Base-by-base conservation (phyloP, 2,329 filamentous ascomycete genomes). In the Sarocladium kiliense region DNA sequence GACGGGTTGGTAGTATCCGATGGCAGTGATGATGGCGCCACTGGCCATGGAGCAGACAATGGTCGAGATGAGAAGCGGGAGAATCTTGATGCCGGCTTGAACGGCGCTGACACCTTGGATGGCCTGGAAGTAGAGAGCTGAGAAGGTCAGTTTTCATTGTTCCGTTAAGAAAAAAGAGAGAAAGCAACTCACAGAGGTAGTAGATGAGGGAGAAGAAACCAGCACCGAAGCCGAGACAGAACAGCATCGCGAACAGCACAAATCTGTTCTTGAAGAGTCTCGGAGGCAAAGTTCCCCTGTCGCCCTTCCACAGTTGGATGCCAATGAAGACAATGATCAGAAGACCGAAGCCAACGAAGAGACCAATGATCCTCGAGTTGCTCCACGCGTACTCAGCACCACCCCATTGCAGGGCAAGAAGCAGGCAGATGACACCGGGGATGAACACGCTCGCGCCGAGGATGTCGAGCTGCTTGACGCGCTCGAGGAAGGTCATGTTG, bases 351-450 rank as follows among this genome's bases (percentile, higher is more conserved):
- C 77, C 75, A 9, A 76, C 69, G 54, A 84, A 75, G 19, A 83
- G 67, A 1, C 77, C 78, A 36, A 82, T 77, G 51, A 82, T 71
- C 23, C 66, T 69, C 12, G 72, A 65, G 65, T 70, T 73, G 56
- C 64, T 69, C 81, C 80, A 85, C 3, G 79, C 53, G 55, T 78
- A 77, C 23, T 74, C 64, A 37, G 74, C 68, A 9, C 81, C 81
- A 14, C 80, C 81, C 76, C 78, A 84, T 60, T 84, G 76, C 36
- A 84, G 68, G 7, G 79, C 80, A 3, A 85, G 71, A 9, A 84
- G 67, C 12, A 83, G 69, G 60, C 74, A 78, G 58, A 82, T 64
- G 45, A 82, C 72, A 36, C 75, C 73, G 1, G 80, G 77, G 26
- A 81, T 71, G 61, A 82, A 74, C 56, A 80, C 66, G n/a, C 65